Conservation (phyloP, 345 rosid genomes). For the Camelina sativa region DNA sequence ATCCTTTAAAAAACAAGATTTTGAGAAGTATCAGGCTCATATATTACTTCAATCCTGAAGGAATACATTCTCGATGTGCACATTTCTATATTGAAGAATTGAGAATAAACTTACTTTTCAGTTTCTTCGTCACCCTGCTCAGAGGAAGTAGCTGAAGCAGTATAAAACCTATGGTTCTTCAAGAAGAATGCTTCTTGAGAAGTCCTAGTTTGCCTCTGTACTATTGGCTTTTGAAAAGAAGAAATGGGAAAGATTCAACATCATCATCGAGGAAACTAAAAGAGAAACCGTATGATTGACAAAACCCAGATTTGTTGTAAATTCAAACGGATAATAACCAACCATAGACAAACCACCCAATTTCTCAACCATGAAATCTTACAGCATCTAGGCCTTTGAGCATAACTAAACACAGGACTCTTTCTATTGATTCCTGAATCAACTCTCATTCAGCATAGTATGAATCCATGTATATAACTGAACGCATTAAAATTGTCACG, state of each 20-base stretch:
- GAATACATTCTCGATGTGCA: background rate
- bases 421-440: background rate
- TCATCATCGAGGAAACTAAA: conserved; percentile 1
- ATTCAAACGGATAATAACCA: background rate
- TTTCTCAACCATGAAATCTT: background rate
- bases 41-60: background rate
- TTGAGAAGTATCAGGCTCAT: too few relatives aligned
- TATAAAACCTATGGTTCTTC: conserved; percentile 51
- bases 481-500: background rate
- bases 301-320: background rate
- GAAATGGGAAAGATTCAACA: conserved; percentile 21
- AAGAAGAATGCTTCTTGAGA: conserved; percentile 49
- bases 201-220: conserved; percentile 42
- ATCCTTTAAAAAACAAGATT: conserved; percentile 57
- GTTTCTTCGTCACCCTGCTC: conserved; percentile 49
- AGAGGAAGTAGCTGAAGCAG: conserved; percentile 45
- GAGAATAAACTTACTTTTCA: conserved; percentile 55
- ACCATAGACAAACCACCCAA: background rate
- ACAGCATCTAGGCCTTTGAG: conserved; percentile 2
- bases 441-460: background rate
- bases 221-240: conserved; percentile 1
- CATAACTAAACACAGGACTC: conserved; percentile 5
- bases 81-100: background rate
- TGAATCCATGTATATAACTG: background rate
- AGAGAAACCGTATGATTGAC: background rate